Evolutionary conservation across 805 yeast genomes (phyloP).

Genomic region (Metschnikowia santaceciliae): DNA sequence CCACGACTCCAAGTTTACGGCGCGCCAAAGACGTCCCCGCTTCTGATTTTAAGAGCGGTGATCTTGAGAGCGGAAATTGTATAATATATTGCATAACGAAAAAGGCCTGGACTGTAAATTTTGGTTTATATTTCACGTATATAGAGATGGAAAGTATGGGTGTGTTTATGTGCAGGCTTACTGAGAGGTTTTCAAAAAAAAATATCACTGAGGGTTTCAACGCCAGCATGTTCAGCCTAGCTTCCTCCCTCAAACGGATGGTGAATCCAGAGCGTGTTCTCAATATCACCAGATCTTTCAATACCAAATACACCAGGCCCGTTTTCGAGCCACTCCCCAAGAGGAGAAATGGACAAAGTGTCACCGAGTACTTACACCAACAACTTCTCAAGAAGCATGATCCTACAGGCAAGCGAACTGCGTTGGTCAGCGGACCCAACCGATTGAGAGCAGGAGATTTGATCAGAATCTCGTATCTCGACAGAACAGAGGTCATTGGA

Average conservation of each 20-base stretch:
- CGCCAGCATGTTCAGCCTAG: conserved; percentile 9
- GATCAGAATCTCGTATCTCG: conserved; percentile 66
- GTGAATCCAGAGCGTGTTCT: conserved; percentile 3
- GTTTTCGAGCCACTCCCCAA: conserved; percentile 51
- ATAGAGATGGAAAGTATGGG: background rate
- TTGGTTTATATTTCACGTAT: background rate
- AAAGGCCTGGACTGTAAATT: background rate
- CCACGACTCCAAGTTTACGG: conserved; percentile 85
- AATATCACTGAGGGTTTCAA: conserved; percentile 1
- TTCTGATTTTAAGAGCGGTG: conserved; percentile 20
- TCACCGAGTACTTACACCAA: conserved; percentile 43
- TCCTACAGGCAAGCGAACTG: conserved; percentile 63
- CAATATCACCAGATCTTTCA: background rate
- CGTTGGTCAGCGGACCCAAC: conserved; percentile 45
- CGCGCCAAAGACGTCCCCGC: conserved; percentile 55
- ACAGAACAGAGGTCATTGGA: conserved; percentile 70
- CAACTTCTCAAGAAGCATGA: conserved; percentile 61
- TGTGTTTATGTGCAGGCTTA: conserved; percentile 1
- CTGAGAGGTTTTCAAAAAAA: background rate
- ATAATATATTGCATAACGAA: background rate
- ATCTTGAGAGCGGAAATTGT: background rate
- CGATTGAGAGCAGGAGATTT: conserved; percentile 77
- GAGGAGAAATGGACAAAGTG: conserved; percentile 44
- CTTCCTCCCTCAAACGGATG: conserved; percentile 2
- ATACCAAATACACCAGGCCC: conserved; percentile 14